Percentiles rank a stretch among this genome's conserved stretches.
Evolutionary conservation across 208 protist species (phyloP).

Genomic region (Ichthyophonus hoferi): DNA sequence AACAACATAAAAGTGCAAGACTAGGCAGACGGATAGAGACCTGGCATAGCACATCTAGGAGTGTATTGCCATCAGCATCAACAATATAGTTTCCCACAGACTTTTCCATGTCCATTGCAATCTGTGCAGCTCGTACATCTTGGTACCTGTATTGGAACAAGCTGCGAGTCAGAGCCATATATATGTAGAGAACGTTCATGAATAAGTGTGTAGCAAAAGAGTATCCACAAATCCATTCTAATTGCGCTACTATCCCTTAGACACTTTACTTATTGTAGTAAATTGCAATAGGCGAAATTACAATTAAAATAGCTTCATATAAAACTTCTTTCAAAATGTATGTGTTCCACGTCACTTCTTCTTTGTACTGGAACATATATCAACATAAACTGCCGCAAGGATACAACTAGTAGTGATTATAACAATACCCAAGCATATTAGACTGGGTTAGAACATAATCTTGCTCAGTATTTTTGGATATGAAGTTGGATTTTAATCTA

Average conservation of each 20-base stretch:
- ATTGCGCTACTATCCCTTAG: background rate
- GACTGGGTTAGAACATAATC: too few species aligned
- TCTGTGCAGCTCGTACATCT: slow-evolving; percentile 53
- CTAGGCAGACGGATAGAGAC: too few species aligned
- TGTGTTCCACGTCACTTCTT: too few species aligned
- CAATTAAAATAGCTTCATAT: background rate
- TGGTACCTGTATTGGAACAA: slow-evolving; percentile 23
- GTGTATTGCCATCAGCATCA: slow-evolving; percentile 65
- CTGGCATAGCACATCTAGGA: slow-evolving; percentile 63
- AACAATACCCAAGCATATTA: too few species aligned
- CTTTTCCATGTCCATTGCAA: slow-evolving; percentile 58
- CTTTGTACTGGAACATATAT: too few species aligned
- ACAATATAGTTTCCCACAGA: slow-evolving; percentile 66
- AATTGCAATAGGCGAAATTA: background rate
- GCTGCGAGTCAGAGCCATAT: background rate
- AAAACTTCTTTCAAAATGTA: background rate
- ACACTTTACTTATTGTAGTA: background rate
- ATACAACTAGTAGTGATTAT: too few species aligned
- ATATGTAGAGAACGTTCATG: too few species aligned
- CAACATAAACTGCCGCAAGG: too few species aligned
- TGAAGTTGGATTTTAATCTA: too few species aligned
- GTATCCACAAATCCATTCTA: background rate
- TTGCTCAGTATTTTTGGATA: too few species aligned
- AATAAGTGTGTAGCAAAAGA: too few species aligned
- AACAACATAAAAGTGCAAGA: too few species aligned